A percentile compares a stretch with the other conserved stretches of the same genome.
Evolutionary conservation across 73 alveolate species (phyloP).

Genomic region (Durusdinium trenchii): DNA sequence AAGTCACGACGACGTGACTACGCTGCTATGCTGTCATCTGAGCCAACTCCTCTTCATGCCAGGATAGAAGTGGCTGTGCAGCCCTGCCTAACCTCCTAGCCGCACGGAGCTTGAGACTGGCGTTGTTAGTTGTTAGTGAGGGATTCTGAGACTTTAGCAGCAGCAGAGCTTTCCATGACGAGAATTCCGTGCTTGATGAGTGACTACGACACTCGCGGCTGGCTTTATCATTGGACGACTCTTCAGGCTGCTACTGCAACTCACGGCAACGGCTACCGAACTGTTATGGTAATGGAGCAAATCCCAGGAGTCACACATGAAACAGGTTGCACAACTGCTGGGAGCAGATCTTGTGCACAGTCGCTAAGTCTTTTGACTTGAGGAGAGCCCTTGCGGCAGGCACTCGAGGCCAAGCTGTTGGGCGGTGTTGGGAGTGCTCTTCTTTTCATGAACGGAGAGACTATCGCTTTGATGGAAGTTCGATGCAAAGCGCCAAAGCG

Average conservation of each 20-base stretch:
- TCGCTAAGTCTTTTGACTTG: background rate
- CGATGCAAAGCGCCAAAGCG: background rate
- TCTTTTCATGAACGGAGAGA: too few relatives aligned
- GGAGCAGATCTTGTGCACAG: background rate
- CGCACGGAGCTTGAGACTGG: background rate
- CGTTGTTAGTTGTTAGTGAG: too few relatives aligned
- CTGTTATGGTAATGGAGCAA: constrained; percentile 86
- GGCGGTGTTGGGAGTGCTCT: background rate
- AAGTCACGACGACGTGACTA: background rate
- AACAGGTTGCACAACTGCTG: background rate
- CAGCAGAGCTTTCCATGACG: too few relatives aligned
- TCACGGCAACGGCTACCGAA: constrained; percentile 44
- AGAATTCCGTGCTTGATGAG: background rate
- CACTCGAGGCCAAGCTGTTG: constrained; percentile 52
- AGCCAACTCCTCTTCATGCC: background rate
- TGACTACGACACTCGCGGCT: background rate
- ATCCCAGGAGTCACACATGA: constrained; percentile 17
- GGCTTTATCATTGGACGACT: background rate
- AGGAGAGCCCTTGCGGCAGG: constrained; percentile 84
- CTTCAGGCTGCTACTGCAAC: constrained; percentile 66
- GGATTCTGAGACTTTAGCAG: too few relatives aligned
- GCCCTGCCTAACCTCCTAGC: constrained; percentile 34
- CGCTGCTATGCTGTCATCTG: background rate
- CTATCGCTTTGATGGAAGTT: background rate
- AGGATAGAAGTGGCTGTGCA: constrained; percentile 37